A percentile compares a stretch with the other conserved stretches of the same genome.
Evolutionary conservation across 305 asterid species (phyloP).

Genomic region (Fraxinus latifolia): DNA sequence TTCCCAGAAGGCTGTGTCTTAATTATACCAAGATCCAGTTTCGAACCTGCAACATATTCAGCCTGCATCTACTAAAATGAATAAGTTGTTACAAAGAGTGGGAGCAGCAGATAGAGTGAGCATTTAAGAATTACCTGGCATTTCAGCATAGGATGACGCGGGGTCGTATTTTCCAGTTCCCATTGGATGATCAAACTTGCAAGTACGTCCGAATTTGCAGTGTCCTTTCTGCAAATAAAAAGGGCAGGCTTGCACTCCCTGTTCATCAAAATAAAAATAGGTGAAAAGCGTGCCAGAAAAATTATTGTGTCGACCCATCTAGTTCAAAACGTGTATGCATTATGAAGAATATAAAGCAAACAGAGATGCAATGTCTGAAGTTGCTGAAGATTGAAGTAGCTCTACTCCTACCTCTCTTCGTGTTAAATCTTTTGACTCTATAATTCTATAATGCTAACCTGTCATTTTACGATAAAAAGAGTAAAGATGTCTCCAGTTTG

Average conservation of each 20-base stretch:
- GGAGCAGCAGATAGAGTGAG: neutral
- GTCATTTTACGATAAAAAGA: neutral
- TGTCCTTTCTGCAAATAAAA: slow-evolving; percentile 65
- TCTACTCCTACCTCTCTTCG: neutral
- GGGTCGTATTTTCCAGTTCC: slow-evolving; percentile 34
- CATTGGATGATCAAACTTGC: slow-evolving; percentile 81
- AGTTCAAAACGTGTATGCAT: neutral
- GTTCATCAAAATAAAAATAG: slow-evolving; percentile 15
- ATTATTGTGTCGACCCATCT: neutral
- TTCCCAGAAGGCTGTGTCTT: slow-evolving; percentile 15
- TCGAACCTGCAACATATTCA: slow-evolving; percentile 33
- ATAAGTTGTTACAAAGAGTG: slow-evolving; percentile 15
- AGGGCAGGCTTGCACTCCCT: slow-evolving; percentile 69
- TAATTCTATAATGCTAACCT: neutral
- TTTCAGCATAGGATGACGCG: slow-evolving; percentile 44
- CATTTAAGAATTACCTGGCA: slow-evolving; percentile 40
- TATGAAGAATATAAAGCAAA: neutral
- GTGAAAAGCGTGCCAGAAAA: neutral
- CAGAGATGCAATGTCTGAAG: neutral
- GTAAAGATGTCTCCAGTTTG: neutral
- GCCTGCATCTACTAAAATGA: slow-evolving; percentile 43
- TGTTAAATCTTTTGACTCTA: neutral
- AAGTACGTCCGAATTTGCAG: slow-evolving; percentile 66
- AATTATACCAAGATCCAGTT: slow-evolving; percentile 21
- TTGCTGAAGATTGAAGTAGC: neutral